phyloP scores from a whole-genome alignment of 2,329 filamentous ascomycete species.

The Nemania bipapillata region DNA sequence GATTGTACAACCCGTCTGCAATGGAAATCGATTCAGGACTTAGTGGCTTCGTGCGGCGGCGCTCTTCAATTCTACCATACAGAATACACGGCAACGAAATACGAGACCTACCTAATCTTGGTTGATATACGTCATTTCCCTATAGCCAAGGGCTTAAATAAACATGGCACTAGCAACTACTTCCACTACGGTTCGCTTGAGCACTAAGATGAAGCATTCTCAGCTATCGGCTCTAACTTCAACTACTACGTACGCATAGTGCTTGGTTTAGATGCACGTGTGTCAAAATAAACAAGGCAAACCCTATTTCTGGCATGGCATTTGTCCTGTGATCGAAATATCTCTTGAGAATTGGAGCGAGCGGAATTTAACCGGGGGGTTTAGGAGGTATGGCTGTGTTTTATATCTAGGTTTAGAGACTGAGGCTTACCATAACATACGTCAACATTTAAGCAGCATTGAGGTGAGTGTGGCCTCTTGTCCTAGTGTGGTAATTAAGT shows the following conservation, averaged over 20 bases:
- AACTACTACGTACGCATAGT: background rate
- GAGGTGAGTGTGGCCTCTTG: too few relatives aligned
- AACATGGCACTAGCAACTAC: background rate
- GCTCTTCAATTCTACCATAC: background rate
- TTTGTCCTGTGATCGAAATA: slow-evolving; percentile 13
- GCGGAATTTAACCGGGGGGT: background rate
- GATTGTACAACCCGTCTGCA: background rate
- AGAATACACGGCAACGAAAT: background rate
- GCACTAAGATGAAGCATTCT: background rate
- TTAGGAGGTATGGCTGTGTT: background rate
- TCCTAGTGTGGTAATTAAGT: background rate
- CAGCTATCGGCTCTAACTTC: background rate
- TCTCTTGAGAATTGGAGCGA: background rate
- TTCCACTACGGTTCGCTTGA: background rate
- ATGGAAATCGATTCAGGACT: background rate
- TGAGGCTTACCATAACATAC: background rate
- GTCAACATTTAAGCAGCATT: background rate
- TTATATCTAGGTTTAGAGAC: background rate
- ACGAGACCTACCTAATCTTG: background rate
- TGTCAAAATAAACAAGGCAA: background rate
- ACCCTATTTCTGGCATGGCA: slow-evolving; percentile 7
- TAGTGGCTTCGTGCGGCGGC: background rate
- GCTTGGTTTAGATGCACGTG: background rate
- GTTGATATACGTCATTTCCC: background rate
- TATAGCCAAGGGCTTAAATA: background rate